Conservation (phyloP, 345 rosid genomes). For the Salix brachista region DNA sequence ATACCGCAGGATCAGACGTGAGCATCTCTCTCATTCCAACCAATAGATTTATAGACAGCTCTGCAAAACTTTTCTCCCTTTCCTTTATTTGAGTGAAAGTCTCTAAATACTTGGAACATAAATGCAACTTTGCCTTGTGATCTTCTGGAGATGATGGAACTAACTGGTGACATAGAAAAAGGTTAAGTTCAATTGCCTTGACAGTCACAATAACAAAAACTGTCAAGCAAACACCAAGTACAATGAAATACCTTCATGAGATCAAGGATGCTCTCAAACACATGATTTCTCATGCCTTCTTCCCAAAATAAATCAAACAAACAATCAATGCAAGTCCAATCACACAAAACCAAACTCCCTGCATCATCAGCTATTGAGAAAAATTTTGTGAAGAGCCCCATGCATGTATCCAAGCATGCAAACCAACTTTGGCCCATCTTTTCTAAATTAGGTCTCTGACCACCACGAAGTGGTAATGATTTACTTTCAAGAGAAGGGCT, state of each 20-base stretch:
- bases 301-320: constrained; percentile 93
- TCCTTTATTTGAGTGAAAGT: constrained; percentile 87
- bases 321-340: constrained; percentile 59
- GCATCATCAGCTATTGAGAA: constrained; percentile 56
- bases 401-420: constrained; percentile 57
- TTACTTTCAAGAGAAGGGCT: constrained; percentile 29
- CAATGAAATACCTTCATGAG: constrained; percentile 70
- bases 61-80: constrained; percentile 54
- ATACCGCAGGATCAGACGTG: constrained; percentile 55
- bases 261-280: constrained; percentile 59
- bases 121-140: constrained; percentile 56
- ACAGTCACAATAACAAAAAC: constrained; percentile 1
- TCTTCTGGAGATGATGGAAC: constrained; percentile 56
- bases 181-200: constrained; percentile 1
- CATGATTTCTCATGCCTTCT: constrained; percentile 54
- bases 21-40: constrained; percentile 82
- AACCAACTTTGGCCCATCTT: constrained; percentile 42
- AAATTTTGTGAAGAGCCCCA: constrained; percentile 60
- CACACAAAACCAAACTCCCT: constrained; percentile 51
- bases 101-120: constrained; percentile 85
- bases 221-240: background rate
- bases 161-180: constrained; percentile 40
- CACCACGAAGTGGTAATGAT: constrained; percentile 24
- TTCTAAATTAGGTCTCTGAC: constrained; percentile 32
- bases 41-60: constrained; percentile 67